Evolutionary conservation across 768 basidiomycete species (phyloP).

Genomic region (Polyporus arcularius): DNA sequence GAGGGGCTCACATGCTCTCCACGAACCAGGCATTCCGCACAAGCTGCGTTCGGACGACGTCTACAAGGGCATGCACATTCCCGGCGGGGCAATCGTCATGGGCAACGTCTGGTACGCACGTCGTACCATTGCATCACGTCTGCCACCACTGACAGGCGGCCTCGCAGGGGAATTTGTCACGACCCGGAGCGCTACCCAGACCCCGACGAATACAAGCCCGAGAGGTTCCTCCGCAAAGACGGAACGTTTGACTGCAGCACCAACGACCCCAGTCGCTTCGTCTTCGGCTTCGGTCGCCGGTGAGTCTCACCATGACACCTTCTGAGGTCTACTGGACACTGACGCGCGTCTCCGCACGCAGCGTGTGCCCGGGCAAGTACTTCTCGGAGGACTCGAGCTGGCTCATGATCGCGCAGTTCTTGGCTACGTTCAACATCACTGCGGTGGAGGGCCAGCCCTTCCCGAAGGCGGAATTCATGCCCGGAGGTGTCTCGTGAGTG

Average conservation of each 20-base stretch:
- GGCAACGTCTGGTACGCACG: constrained; percentile 23
- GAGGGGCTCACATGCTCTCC: background rate
- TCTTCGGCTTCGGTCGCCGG: constrained; percentile 15
- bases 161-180: constrained; percentile 13
- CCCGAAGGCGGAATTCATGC: constrained; percentile 15
- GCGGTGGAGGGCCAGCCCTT: constrained; percentile 7
- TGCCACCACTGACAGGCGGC: background rate
- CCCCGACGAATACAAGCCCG: constrained; percentile 10
- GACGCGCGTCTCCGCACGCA: background rate
- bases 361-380: constrained; percentile 27
- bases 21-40: constrained; percentile 20
- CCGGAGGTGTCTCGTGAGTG: constrained; percentile 9
- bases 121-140: no score
- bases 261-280: constrained; percentile 15
- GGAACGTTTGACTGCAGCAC: constrained; percentile 13
- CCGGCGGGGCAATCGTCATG: constrained; percentile 23
- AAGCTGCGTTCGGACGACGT: constrained; percentile 21
- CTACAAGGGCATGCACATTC: constrained; percentile 24
- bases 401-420: constrained; percentile 23
- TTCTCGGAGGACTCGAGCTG: constrained; percentile 27
- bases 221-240: constrained; percentile 9
- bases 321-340: no score
- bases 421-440: constrained; percentile 22
- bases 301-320: background rate
- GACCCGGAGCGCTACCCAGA: constrained; percentile 14